Evolutionary conservation across 2,329 filamentous ascomycete genomes (phyloP).

Genomic region (Pseudogymnoascus sp.): DNA sequence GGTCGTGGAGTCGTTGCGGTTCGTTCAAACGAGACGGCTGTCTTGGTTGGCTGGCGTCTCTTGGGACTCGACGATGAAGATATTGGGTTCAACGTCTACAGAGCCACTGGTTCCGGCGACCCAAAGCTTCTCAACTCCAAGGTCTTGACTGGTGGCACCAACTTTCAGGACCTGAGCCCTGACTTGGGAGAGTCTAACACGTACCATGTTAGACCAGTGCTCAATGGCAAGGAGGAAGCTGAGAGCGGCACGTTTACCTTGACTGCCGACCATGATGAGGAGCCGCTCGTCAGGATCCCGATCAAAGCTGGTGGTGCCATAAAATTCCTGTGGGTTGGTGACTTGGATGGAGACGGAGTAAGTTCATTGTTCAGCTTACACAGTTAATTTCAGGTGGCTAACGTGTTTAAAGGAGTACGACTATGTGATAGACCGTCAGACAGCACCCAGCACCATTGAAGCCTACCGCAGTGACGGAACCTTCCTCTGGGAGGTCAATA

Average conservation of each 20-base stretch:
- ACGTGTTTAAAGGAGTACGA: background rate
- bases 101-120: background rate
- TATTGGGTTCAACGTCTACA: constrained; percentile 7
- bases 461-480: background rate
- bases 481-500: background rate
- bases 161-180: background rate
- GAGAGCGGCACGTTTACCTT: background rate
- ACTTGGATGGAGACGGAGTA: background rate
- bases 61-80: background rate
- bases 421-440: background rate
- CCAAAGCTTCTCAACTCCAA: background rate
- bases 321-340: background rate
- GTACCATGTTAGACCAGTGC: background rate
- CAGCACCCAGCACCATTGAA: background rate
- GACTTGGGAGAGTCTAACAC: background rate
- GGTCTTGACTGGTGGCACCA: background rate
- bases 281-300: background rate
- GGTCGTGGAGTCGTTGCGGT: background rate
- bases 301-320: background rate
- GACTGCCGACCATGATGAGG: background rate
- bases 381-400: background rate
- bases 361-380: background rate
- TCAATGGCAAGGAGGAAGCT: background rate
- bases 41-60: background rate
- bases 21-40: background rate